These are phyloP conservation scores for Yarrowia sp. DNA, from an alignment of 805 yeast genomes.

Conservation along the genomic window DNA sequence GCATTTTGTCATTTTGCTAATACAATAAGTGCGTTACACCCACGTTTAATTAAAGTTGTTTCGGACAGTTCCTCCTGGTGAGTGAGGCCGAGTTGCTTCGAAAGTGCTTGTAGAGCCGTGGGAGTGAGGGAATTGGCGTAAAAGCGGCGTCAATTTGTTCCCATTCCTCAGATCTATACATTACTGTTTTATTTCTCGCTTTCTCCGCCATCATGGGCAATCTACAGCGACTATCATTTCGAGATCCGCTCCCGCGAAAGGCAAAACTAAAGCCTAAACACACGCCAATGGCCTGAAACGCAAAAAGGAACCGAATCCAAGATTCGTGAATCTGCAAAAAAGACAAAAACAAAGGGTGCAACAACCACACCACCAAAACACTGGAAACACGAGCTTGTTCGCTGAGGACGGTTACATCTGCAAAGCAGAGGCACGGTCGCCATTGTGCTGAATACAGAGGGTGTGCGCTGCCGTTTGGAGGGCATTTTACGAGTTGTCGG, in stretches of 20 bases:
- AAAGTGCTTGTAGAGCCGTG: neutral
- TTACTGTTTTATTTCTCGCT: neutral
- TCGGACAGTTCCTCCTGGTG: conserved; percentile 30
- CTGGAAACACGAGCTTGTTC: conserved; percentile 8
- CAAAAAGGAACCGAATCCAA: conserved; percentile 7
- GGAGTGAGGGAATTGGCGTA: neutral
- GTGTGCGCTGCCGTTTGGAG: too few species aligned
- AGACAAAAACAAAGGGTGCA: conserved; percentile 3
- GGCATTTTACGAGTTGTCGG: neutral
- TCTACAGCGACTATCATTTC: conserved; percentile 11
- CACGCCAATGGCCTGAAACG: conserved; percentile 11
- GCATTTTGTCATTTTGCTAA: conserved; percentile 5
- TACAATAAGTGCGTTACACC: neutral
- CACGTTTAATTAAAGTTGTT: conserved; percentile 31
- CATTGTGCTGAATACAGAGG: too few species aligned
- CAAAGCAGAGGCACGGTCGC: neutral
- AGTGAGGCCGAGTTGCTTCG: conserved; percentile 35
- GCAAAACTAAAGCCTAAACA: conserved; percentile 22
- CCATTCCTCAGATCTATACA: too few species aligned
- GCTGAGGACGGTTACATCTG: neutral
- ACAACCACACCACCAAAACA: conserved; percentile 33
- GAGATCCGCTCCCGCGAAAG: conserved; percentile 33
- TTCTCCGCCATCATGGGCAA: neutral
- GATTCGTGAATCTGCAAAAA: neutral
- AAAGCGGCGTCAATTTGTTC: too few species aligned